phyloP scores from a whole-genome alignment of 176 grass and related monocot species.

The Ensete ventricosum region DNA sequence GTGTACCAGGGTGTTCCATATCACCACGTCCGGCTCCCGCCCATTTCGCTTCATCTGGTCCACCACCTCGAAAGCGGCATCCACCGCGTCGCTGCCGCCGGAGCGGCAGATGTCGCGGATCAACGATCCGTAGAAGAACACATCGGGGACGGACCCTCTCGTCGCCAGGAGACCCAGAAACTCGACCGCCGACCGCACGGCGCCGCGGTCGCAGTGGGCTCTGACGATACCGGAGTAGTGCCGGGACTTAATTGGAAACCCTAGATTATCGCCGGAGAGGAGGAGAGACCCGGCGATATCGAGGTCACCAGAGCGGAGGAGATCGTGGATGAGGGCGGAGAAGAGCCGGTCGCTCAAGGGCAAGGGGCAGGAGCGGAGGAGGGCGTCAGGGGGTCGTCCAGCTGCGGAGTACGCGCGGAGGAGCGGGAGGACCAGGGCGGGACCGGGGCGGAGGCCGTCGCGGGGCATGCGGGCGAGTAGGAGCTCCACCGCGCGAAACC shows the following conservation, averaged over 20 bases:
- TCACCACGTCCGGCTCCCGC: background rate
- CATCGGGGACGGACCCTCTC: background rate
- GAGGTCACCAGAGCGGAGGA: background rate
- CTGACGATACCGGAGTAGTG: constrained; percentile 1
- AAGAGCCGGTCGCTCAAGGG: constrained; percentile 9
- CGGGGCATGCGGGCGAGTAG: background rate
- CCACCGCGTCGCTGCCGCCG: background rate
- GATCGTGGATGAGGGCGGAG: background rate
- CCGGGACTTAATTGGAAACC: background rate
- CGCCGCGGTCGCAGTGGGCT: background rate
- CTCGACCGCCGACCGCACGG: background rate
- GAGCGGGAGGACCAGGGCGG: background rate
- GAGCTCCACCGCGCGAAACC: constrained; percentile 1
- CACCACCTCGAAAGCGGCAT: constrained; percentile 1
- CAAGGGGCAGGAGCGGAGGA: background rate
- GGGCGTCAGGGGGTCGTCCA: background rate
- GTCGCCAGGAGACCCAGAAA: background rate
- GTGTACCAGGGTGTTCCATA: constrained; percentile 9
- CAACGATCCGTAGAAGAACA: constrained; percentile 5
- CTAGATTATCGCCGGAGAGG: background rate
- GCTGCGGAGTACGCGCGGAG: background rate
- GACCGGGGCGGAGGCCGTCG: background rate
- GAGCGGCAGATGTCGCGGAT: background rate
- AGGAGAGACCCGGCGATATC: background rate
- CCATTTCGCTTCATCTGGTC: background rate